Evolutionary conservation across 108 stramenopile genomes (phyloP), one percentile per base, ranked within the genome.

Genomic region (Cylindrotheca closterium): DNA sequence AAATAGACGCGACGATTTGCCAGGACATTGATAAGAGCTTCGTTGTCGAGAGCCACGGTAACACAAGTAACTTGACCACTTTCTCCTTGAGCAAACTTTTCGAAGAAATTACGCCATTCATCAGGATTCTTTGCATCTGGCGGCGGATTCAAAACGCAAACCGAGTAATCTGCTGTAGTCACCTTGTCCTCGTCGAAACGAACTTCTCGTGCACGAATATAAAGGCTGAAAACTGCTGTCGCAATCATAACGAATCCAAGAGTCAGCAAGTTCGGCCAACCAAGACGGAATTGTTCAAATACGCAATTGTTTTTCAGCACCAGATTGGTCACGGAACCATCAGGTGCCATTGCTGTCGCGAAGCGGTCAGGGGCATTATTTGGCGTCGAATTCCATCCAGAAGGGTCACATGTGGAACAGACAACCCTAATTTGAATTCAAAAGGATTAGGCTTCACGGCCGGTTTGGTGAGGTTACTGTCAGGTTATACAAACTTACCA

Each of bases 61-160:
- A 88, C 77, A 5, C 52, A 46, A 15, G 84, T 84, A 12, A 94
- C 89, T 28, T 68, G 64, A 47, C 80, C 66, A 47, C 85, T 75
- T 22, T 77, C 75, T 1, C 46, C 52, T n/a, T n/a, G n/a, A 22
- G 70, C 63, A 55, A 78, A 95, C 47, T 77, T 73, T 23, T 59
- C 53, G 68, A 91, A 90, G 73, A 91, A 94, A 32, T 72, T 68
- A 25, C 64, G 48, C 88, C 89, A 95, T 61, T 88, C 88, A 23
- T 95, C 84, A 5, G 85, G 77, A 68, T 90, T 83, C 32, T 48
- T 53, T 0, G 93, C 90, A 63, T 87, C 81, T 2, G 70, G 63
- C 22, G 86, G 87, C 10, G 93, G 93, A 71, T 95, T 91, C 4
- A 51, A 54, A 8, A 95, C 88, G 7, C 75, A 55, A 12, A 95